Evolutionary conservation across 306 rosid species (phyloP), one percentile per base, ranked within the genome.

Genomic region (Cyclanthera cordifolia): DNA sequence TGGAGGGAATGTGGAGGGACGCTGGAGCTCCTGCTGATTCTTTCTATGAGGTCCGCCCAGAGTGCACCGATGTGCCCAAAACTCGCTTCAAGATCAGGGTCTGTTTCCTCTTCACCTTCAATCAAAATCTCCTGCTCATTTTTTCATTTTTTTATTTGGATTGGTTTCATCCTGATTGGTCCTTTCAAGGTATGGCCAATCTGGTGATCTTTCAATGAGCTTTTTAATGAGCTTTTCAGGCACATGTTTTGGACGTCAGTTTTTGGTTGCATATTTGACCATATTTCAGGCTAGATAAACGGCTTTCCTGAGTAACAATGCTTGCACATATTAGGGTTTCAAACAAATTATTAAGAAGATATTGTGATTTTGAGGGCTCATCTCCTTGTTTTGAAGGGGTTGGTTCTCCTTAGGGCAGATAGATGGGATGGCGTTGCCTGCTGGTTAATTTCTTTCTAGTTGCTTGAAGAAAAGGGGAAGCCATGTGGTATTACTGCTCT

Each of bases 11-110:
- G 97, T 94, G 99, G 99, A 79, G 88, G 25, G 88, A 83, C 75
- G 75, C 81, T 43, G 99, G 97, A 71, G 75, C 80, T 72, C 90
- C 96, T 17, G 97, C 88, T 72, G 99, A 90, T 83, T 88, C 99
- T 72, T 94, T 82, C 83, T 94, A 94, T 71, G 87, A 90, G 87
- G 72, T 76, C 61, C 95, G 97, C n/a, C 84, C 96, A 0, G 97
- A 94, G 69, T 90, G 99, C 81, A 94, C 88, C 0, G 96, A 94
- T 88, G 89, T 86, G 28, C 97, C 99, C 73, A 90, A 85, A 74
- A 80, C 87, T 67, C 78, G 82, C 67, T 94, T 94, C 82, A 94
- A 84, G 34, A 94, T 94, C 83, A 90, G 85, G 97, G 99, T 90
- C 17, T 3, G 50, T 77, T 64, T 41, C 10, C 53, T 45, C 70